A percentile compares a stretch with the other conserved stretches of the same genome.
phyloP scores from a whole-genome alignment of 192 early-diverging fungal species.

The Umbelopsis vinacea region DNA sequence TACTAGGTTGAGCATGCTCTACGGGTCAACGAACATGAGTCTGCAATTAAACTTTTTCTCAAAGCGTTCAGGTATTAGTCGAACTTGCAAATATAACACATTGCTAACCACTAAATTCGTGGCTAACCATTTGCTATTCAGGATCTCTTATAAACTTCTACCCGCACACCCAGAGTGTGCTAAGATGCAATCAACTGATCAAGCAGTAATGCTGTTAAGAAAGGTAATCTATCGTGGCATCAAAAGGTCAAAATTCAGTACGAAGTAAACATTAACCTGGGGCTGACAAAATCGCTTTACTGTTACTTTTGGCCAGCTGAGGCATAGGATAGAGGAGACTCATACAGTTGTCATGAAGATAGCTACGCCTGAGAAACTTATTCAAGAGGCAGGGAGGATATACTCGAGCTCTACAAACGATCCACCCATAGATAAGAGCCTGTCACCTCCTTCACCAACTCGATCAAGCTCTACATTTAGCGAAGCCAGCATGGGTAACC shows the following conservation, averaged over 20 bases:
- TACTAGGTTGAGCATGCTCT: no score
- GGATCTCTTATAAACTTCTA: neutral
- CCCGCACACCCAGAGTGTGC: neutral
- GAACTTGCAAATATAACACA: no score
- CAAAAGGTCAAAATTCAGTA: no score
- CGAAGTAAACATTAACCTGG: no score
- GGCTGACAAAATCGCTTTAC: no score
- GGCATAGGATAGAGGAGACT: neutral
- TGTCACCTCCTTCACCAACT: neutral
- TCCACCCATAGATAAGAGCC: neutral
- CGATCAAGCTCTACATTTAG: neutral
- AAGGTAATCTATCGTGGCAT: neutral
- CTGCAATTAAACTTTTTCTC: no score
- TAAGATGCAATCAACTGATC: neutral
- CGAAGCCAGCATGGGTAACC: neutral
- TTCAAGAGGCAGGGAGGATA: neutral
- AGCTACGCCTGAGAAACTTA: neutral
- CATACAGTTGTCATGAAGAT: neutral
- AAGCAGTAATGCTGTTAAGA: neutral
- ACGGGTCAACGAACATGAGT: no score
- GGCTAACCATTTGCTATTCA: neutral
- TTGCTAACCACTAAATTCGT: no score
- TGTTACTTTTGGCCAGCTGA: neutral
- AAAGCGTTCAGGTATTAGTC: no score
- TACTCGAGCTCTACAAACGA: neutral